Evolutionary conservation across 2,329 filamentous ascomycete species (phyloP).

Genomic region (Arthrobotrys conoides): DNA sequence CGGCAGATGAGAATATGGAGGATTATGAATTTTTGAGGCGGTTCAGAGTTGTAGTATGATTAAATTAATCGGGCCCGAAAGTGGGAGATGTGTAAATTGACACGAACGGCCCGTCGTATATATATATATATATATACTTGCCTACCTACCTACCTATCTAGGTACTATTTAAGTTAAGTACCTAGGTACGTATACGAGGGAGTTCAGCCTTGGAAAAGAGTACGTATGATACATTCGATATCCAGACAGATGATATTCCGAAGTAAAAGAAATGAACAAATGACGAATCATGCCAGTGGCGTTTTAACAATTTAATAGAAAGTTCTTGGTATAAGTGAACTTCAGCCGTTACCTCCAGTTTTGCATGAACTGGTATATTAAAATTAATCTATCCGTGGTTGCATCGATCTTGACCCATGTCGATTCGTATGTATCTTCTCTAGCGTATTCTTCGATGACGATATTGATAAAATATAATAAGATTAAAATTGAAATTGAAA

Average conservation of each 20-base stretch:
- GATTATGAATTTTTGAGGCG: constrained; percentile 87
- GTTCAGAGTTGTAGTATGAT: constrained; percentile 77
- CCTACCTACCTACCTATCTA: neutral
- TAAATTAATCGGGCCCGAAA: constrained; percentile 52
- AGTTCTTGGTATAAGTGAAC: neutral
- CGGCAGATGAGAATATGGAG: constrained; percentile 78
- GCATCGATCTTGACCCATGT: neutral
- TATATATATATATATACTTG: neutral
- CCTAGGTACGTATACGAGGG: neutral
- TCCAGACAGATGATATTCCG: too few species aligned
- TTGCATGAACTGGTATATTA: constrained; percentile 7
- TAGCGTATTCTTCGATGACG: too few species aligned
- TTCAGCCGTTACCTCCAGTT: neutral
- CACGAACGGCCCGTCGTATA: neutral
- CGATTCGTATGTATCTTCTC: neutral
- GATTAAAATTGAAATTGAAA: too few species aligned
- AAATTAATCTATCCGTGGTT: constrained; percentile 8
- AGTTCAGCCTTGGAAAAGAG: neutral
- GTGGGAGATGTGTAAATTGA: constrained; percentile 1
- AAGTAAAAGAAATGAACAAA: too few species aligned
- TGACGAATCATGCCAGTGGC: neutral
- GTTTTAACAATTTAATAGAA: neutral
- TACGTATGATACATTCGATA: too few species aligned
- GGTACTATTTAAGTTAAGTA: too few species aligned
- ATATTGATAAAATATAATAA: too few species aligned